A percentile compares a stretch with the other conserved stretches of the same genome.
Evolutionary conservation across 2,329 filamentous ascomycete genomes (phyloP).

Genomic region (Davidsoniella eucalypti): DNA sequence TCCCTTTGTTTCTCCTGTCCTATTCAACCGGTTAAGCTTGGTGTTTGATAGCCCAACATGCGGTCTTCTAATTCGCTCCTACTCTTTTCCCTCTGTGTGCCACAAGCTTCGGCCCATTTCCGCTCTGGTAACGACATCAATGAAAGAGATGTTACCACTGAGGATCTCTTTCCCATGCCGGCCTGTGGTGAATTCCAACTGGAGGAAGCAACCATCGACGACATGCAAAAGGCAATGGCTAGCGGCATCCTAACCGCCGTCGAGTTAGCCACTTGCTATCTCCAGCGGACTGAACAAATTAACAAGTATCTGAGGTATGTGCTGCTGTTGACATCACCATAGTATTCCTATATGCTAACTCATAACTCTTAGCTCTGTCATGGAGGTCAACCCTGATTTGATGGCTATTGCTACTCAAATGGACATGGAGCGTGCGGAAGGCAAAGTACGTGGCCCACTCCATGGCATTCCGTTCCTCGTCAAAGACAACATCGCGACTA

Average conservation of each 20-base stretch:
- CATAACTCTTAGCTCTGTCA: conserved; percentile 28
- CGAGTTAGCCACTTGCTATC: conserved; percentile 43
- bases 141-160: conserved; percentile 22
- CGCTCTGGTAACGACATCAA: too few species aligned
- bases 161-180: conserved; percentile 39
- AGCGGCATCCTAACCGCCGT: conserved; percentile 38
- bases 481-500: conserved; percentile 56
- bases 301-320: conserved; percentile 46
- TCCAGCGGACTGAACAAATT: conserved; percentile 43
- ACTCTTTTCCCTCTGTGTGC: neutral
- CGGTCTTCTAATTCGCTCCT: conserved; percentile 1
- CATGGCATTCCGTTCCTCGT: conserved; percentile 63
- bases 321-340: too few species aligned
- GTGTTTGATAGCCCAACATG: neutral
- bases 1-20: too few species aligned
- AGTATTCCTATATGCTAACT: neutral
- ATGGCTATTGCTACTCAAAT: conserved; percentile 41
- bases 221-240: too few species aligned
- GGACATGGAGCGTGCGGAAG: conserved; percentile 42
- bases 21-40: neutral
- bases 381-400: conserved; percentile 53
- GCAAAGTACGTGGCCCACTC: conserved; percentile 44
- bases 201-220: conserved; percentile 56
- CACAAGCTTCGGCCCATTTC: too few species aligned
- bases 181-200: conserved; percentile 42